Conservation (phyloP, 2,329 filamentous ascomycete genomes). For the Sporothrix brasiliensis region DNA sequence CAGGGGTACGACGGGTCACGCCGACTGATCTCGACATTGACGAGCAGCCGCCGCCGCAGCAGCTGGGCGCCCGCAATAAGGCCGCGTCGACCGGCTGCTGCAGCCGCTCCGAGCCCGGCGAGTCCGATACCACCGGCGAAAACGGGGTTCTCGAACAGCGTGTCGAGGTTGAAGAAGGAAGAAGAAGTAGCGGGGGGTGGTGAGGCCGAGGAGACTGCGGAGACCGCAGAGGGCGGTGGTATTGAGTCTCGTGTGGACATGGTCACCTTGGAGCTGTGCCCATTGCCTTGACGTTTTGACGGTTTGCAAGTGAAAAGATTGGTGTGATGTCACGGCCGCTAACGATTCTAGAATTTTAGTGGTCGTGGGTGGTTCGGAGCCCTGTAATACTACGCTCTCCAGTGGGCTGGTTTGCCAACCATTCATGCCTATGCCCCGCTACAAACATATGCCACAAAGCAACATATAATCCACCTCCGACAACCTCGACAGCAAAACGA, state of each 20-base stretch:
- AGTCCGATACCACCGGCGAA: conserved; percentile 82
- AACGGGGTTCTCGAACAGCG: conserved; percentile 64
- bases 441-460: conserved; percentile 22
- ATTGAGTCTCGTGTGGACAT: conserved; percentile 29
- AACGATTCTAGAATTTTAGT: conserved; percentile 1
- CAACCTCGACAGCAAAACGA: too few relatives aligned
- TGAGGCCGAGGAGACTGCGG: not conserved
- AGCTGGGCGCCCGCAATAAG: conserved; percentile 71
- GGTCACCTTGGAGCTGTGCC: conserved; percentile 17
- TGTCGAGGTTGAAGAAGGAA: conserved; percentile 49
- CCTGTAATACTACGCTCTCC: conserved; percentile 3
- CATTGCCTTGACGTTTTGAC: conserved; percentile 1
- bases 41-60: conserved; percentile 80
- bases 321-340: conserved; percentile 14
- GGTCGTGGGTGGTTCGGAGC: not conserved
- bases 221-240: conserved; percentile 2
- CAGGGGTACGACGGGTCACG: conserved; percentile 92
- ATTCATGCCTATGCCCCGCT: conserved; percentile 19
- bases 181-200: not conserved
- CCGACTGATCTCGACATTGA: conserved; percentile 93
- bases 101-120: conserved; percentile 79
- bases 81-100: conserved; percentile 79
- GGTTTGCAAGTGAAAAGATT: not conserved
- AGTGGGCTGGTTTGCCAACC: not conserved
- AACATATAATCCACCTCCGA: not conserved